Base-by-base conservation (phyloP, 1,284 basidiomycete species). In the Rhizoctonia solani region DNA sequence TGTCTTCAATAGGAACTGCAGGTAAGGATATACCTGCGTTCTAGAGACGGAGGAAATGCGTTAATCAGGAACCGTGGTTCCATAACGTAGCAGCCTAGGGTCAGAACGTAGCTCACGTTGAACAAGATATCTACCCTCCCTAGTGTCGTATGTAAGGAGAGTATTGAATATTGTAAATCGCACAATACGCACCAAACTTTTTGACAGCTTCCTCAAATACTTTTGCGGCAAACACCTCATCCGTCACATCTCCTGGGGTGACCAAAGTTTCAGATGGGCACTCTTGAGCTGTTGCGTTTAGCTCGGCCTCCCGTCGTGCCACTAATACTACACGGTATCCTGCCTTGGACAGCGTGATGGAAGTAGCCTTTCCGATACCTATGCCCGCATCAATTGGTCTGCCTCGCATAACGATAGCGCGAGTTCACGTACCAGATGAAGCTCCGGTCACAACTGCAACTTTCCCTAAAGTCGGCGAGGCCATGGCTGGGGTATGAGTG, bases 91-190 rank as follows among this genome's bases (percentile, higher is more conserved):
- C n/a, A 58, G 30, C 8, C 11, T 4, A 47, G 13, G 19, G n/a
- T 23, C 23, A n/a, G n/a, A n/a, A 11, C 21, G 21, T 8, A 30
- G 72, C 83, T 75, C 72, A 87, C 90, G 74, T 93, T 93, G 79
- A 93, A 93, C 16, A 90, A 73, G n/a, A 92, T 72, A 74, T 93
- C 90, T 23, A 93, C 73, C 1, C 87, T 81, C 4, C 87, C 87
- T 89, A 69, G 29, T 46, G 29, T 46, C 29, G 13, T 41, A 29
- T 14, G 19, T 50, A 8, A 58, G 8, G n/a, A 30, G 14, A 63
- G 4, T 25, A 55, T 30, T 5, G 34, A 11, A 69, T 23, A 16
- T 6, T 54, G 37, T 23, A 2, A 1, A 13, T 21, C 8, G 8
- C 8, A 19, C n/a, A 6, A 19, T 11, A 72, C 79, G 52, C 72